Percentiles rank a stretch among this genome's conserved stretches.
Evolutionary conservation across 352 stramenopile genomes (phyloP).

Genomic region (Halophytophthora polymorphica): DNA sequence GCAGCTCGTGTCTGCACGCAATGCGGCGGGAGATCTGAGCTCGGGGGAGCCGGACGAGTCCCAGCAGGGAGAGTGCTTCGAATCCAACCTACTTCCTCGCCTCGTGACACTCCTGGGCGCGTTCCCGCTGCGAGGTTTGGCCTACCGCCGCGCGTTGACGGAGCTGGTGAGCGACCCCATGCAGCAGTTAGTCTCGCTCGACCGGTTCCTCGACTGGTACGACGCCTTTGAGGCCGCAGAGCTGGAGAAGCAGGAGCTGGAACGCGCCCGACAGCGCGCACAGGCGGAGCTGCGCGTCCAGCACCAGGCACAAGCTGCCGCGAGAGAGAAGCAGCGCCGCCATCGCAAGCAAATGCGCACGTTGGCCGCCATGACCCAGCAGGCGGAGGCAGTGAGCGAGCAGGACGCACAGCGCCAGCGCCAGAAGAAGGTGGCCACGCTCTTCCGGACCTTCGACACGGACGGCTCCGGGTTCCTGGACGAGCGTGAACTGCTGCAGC

Average conservation of each 20-base stretch:
- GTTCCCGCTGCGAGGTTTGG: constrained; percentile 50
- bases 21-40: not conserved
- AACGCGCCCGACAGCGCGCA: constrained; percentile 36
- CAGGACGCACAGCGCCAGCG: constrained; percentile 24
- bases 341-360: constrained; percentile 38
- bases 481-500: constrained; percentile 41
- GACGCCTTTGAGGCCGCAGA: constrained; percentile 42
- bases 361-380: constrained; percentile 29
- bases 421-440: constrained; percentile 29
- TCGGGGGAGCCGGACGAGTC: not conserved
- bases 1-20: constrained; percentile 2
- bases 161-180: constrained; percentile 32
- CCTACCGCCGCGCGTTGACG: constrained; percentile 45
- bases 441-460: constrained; percentile 60
- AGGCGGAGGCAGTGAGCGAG: constrained; percentile 32
- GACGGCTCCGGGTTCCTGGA: constrained; percentile 59
- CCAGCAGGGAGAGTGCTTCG: constrained; percentile 30
- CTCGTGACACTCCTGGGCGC: constrained; percentile 46
- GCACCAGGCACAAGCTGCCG: constrained; percentile 26
- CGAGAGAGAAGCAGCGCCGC: constrained; percentile 26
- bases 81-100: constrained; percentile 56
- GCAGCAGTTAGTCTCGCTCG: constrained; percentile 44
- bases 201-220: constrained; percentile 56
- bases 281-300: constrained; percentile 37
- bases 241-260: constrained; percentile 45